Evolutionary conservation across 176 grass and related monocot species (phyloP).

Genomic region (Echinochloa phyllopogon): DNA sequence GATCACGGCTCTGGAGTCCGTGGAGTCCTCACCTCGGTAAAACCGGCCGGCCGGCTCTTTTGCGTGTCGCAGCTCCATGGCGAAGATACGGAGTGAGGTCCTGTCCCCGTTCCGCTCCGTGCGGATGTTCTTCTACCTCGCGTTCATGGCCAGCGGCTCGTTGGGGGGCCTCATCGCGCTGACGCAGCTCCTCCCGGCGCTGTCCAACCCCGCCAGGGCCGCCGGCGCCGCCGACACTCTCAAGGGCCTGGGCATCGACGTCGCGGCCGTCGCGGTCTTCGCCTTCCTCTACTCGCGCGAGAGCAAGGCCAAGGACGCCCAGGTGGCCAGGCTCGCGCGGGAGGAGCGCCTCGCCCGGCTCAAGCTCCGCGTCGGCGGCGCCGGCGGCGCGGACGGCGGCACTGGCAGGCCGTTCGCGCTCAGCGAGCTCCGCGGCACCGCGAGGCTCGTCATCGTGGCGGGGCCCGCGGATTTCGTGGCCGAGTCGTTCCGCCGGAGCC

Average conservation of each 20-base stretch:
- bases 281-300: constrained; percentile 88
- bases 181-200: constrained; percentile 63
- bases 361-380: constrained; percentile 57
- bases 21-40: neutral
- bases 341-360: constrained; percentile 87
- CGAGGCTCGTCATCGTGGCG: constrained; percentile 81
- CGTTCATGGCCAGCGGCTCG: constrained; percentile 77
- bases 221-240: constrained; percentile 48
- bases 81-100: constrained; percentile 91
- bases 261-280: constrained; percentile 70
- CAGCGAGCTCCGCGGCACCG: constrained; percentile 72
- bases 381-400: constrained; percentile 28
- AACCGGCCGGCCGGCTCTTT: neutral
- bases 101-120: constrained; percentile 80
- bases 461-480: constrained; percentile 71
- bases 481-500: constrained; percentile 79
- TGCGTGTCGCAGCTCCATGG: constrained; percentile 57
- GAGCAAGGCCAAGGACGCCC: constrained; percentile 72
- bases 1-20: neutral
- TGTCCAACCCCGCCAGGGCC: constrained; percentile 53
- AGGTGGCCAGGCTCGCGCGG: constrained; percentile 78
- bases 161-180: constrained; percentile 78
- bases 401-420: constrained; percentile 51
- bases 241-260: constrained; percentile 84
- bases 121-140: constrained; percentile 98